Evolutionary conservation across 495 filamentous ascomycete genomes (phyloP).

Genomic region (Parathielavia hyrcaniae): DNA sequence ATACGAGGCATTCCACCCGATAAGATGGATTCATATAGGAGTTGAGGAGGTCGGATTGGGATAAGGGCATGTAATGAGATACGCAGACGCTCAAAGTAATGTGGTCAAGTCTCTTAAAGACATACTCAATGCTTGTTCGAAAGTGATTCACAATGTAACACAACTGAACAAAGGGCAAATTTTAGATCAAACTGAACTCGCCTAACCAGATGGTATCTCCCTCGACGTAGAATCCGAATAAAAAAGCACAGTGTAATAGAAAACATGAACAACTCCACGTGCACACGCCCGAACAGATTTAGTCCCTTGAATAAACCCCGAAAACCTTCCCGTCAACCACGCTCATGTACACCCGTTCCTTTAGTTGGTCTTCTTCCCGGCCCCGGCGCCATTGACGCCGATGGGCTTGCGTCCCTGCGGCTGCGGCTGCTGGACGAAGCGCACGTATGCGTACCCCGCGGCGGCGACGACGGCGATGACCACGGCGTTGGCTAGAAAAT

Average conservation of each 20-base stretch:
- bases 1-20: conserved; percentile 3
- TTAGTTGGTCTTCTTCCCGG: conserved; percentile 26
- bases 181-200: too few relatives aligned
- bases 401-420: conserved; percentile 13
- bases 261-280: not conserved
- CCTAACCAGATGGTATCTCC: not conserved
- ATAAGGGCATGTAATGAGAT: not conserved
- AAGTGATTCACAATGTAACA: too few relatives aligned
- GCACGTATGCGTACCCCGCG: conserved; percentile 26
- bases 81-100: too few relatives aligned
- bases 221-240: too few relatives aligned
- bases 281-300: not conserved
- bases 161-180: too few relatives aligned
- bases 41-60: too few relatives aligned
- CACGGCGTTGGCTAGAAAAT: conserved; percentile 29
- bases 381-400: conserved; percentile 6
- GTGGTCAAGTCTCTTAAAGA: too few relatives aligned
- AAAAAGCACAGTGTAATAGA: too few relatives aligned
- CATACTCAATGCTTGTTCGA: too few relatives aligned
- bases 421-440: conserved; percentile 27
- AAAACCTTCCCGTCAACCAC: not conserved
- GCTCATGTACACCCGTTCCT: not conserved
- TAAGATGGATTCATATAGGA: not conserved
- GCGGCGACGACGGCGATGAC: conserved; percentile 29
- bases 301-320: not conserved